phyloP scores from a whole-genome alignment of 208 protist species.

The Crithidia acanthocephali region DNA sequence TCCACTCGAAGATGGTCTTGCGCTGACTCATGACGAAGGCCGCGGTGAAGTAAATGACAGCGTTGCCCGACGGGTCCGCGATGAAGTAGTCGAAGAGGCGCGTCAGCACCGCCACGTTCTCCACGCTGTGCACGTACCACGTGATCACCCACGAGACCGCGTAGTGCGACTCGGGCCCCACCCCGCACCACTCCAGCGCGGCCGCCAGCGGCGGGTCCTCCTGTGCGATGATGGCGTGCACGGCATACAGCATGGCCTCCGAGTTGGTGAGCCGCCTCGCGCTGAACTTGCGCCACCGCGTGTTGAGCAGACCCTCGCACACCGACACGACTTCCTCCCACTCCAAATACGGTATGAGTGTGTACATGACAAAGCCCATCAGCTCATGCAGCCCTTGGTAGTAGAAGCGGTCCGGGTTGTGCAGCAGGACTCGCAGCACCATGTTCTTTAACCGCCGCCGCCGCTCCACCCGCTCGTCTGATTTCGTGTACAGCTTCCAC shows the following conservation, averaged over 20 bases:
- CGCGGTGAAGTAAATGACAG: constrained; percentile 78
- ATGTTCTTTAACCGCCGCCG: constrained; percentile 55
- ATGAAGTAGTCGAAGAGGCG: constrained; percentile 85
- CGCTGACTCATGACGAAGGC: constrained; percentile 67
- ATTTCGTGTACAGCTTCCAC: constrained; percentile 75
- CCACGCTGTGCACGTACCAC: constrained; percentile 78
- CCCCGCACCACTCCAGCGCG: constrained; percentile 64
- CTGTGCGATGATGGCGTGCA: constrained; percentile 70
- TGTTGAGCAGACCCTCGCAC: constrained; percentile 62
- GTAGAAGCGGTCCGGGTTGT: constrained; percentile 69
- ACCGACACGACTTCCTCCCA: constrained; percentile 57
- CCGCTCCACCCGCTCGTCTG: constrained; percentile 44
- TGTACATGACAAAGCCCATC: constrained; percentile 83
- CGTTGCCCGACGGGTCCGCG: constrained; percentile 46
- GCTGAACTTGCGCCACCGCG: constrained; percentile 68
- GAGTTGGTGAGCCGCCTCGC: constrained; percentile 52
- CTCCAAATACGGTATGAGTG: constrained; percentile 42
- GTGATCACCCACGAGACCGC: constrained; percentile 88
- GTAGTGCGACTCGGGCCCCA: constrained; percentile 88
- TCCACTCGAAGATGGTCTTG: constrained; percentile 54
- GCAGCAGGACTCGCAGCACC: constrained; percentile 59
- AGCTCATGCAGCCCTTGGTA: constrained; percentile 90
- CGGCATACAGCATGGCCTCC: constrained; percentile 79
- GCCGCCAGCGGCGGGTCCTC: constrained; percentile 62
- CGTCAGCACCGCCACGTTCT: constrained; percentile 45